phyloP scores from a whole-genome alignment of 805 yeast species.

The Ogataea dorogensis region DNA sequence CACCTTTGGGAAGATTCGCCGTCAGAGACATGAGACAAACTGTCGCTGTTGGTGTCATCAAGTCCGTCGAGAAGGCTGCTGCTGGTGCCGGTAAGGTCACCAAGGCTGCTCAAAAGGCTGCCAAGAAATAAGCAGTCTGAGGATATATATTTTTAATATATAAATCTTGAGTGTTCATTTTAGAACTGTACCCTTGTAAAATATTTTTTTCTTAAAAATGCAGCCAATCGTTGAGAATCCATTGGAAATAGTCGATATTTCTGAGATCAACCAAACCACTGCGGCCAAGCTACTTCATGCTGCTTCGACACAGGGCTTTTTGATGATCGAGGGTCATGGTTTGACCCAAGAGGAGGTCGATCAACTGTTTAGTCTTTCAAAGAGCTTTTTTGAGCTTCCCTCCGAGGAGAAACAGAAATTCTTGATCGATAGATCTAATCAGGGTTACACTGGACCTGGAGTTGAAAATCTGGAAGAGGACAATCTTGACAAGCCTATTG shows the following conservation, averaged over 20 bases:
- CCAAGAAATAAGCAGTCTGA: constrained; percentile 55
- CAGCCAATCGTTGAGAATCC: constrained; percentile 44
- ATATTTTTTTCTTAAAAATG: too few species aligned
- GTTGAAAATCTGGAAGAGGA: constrained; percentile 42
- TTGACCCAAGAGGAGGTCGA: constrained; percentile 43
- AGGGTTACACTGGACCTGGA: constrained; percentile 39
- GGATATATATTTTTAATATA: constrained; percentile 6
- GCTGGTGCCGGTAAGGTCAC: constrained; percentile 89
- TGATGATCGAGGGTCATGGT: constrained; percentile 51
- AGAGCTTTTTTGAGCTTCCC: constrained; percentile 40
- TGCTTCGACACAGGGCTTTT: constrained; percentile 50
- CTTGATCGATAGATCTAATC: constrained; percentile 53
- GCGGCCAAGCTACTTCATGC: constrained; percentile 53
- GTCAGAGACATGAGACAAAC: constrained; percentile 99
- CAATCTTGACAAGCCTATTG: constrained; percentile 35
- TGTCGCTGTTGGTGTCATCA: constrained; percentile 99
- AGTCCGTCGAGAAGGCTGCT: constrained; percentile 83
- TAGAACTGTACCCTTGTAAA: too few species aligned
- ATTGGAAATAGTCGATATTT: constrained; percentile 56
- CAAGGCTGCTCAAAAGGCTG: constrained; percentile 90
- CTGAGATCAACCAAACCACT: constrained; percentile 39
- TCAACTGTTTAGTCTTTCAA: constrained; percentile 28
- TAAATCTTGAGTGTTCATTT: constrained; percentile 12
- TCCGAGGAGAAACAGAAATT: constrained; percentile 47
- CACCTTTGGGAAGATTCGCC: constrained; percentile 96